phyloP scores from a whole-genome alignment of 805 yeast species.

The Ogataea ramenticola region DNA sequence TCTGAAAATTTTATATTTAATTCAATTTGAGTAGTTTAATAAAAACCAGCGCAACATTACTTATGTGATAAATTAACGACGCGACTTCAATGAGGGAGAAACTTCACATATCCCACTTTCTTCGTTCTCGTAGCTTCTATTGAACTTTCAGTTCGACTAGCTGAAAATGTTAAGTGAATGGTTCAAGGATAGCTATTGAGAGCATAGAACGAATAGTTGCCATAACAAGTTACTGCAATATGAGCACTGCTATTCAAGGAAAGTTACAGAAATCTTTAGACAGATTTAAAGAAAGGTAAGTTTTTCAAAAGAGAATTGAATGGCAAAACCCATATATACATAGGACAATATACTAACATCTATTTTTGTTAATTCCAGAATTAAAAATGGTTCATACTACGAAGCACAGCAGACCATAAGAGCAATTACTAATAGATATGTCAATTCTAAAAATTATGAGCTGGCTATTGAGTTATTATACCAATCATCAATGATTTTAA shows the following conservation, averaged over 20 bases:
- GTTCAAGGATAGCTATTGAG: too few species aligned
- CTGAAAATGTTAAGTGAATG: too few species aligned
- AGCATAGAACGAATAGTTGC: too few species aligned
- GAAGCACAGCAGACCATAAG: slow-evolving; percentile 95
- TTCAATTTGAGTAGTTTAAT: too few species aligned
- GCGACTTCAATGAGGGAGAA: too few species aligned
- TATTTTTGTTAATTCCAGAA: slow-evolving; percentile 30
- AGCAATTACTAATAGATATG: slow-evolving; percentile 81
- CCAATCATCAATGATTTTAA: slow-evolving; percentile 62
- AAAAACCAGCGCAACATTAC: too few species aligned
- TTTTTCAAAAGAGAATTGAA: not conserved
- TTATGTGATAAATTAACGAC: too few species aligned
- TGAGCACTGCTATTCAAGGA: slow-evolving; percentile 11
- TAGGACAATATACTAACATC: not conserved
- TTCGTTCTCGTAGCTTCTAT: too few species aligned
- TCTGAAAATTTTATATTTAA: too few species aligned
- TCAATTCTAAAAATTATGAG: slow-evolving; percentile 54
- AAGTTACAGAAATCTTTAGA: slow-evolving; percentile 54
- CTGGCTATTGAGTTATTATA: slow-evolving; percentile 71
- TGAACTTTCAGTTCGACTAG: too few species aligned
- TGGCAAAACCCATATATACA: too few species aligned
- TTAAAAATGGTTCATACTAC: slow-evolving; percentile 70
- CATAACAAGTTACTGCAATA: not conserved
- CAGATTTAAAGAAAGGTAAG: slow-evolving; percentile 46
- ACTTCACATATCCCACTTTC: too few species aligned